Base-by-base conservation (phyloP, 176 grass and related monocot species). In the Triticum dicoccoides region DNA sequence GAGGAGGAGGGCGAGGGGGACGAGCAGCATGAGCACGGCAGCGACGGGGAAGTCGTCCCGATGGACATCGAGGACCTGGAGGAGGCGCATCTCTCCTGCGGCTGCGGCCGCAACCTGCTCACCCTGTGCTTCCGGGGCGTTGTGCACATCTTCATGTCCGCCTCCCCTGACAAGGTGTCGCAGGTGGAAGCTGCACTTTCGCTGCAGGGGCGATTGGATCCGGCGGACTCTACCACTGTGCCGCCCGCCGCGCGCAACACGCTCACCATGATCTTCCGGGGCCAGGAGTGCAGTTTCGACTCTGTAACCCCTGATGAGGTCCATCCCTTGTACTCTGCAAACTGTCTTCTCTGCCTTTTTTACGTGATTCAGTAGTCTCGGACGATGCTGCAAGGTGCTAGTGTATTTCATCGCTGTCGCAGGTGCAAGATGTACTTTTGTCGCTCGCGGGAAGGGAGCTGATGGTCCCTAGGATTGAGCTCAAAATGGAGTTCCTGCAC, bases 291-390 rank as follows among this genome's bases (percentile, higher is more conserved):
- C 51, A 18, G 5, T 17, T 54, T 99, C 82, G 97, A 96, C 63
- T 92, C 90, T 12, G 97, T 99, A 73, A 96, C 97, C 37, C 97
- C 94, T 54, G 94, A 99, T 67, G 96, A 99, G 97, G 97, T 95
- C 44, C 10, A 10, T 72, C 15, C 8, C 74, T 2, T 15, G 51
- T 9, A 1, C 1, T 15, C 8, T 54, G 12, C 20, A 23, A 8
- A 25, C 34, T 21, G 54, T 54, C 54, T 14, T 8, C 45, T 21
- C 29, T 80, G 25, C 21, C 18, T 58, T 24, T 58, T 38, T 41
- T 66, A 13, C 29, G 15, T 12, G n/a, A 25, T 89, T 27, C 33
- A 30, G 11, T 69, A 32, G 32, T 11, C 38, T 73, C 30, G 25
- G 69, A 13, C 68, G 41, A 25, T 54, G 61, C 5, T 20, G 11